phyloP scores from a whole-genome alignment of 495 filamentous ascomycete species.

The Penicillium angulare region DNA sequence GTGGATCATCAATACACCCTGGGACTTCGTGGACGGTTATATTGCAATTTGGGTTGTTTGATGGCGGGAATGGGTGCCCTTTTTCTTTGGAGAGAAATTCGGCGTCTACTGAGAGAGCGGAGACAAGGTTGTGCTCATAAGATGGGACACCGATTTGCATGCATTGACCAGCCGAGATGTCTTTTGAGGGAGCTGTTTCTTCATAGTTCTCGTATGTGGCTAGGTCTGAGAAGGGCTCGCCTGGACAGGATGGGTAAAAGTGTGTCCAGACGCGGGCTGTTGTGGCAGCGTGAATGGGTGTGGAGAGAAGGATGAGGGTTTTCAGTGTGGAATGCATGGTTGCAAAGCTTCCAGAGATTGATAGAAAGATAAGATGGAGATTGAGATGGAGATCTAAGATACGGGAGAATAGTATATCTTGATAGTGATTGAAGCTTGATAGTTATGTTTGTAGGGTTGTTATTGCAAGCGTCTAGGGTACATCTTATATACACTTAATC shows the following conservation, averaged over 20 bases:
- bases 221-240: constrained; percentile 22
- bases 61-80: constrained; percentile 12
- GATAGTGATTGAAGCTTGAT: neutral
- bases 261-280: constrained; percentile 34
- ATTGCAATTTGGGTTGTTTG: constrained; percentile 24
- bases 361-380: neutral
- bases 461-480: neutral
- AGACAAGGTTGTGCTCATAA: constrained; percentile 23
- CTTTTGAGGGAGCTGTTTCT: constrained; percentile 22
- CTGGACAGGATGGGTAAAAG: constrained; percentile 38
- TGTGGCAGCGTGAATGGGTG: constrained; percentile 22
- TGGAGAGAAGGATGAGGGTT: constrained; percentile 26
- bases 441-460: neutral
- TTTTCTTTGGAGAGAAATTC: constrained; percentile 21
- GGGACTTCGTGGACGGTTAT: constrained; percentile 39
- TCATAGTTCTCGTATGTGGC: constrained; percentile 28
- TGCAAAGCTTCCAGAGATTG: neutral
- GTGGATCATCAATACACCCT: constrained; percentile 32
- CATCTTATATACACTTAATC: constrained; percentile 13
- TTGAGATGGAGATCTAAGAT: neutral
- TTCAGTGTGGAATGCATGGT: constrained; percentile 21
- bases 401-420: neutral
- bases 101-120: constrained; percentile 33
- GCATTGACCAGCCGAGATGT: constrained; percentile 29
- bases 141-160: constrained; percentile 32